These are phyloP conservation scores for Ogataea philodendri DNA, from an alignment of 805 yeast species.

Conservation along the genomic window DNA sequence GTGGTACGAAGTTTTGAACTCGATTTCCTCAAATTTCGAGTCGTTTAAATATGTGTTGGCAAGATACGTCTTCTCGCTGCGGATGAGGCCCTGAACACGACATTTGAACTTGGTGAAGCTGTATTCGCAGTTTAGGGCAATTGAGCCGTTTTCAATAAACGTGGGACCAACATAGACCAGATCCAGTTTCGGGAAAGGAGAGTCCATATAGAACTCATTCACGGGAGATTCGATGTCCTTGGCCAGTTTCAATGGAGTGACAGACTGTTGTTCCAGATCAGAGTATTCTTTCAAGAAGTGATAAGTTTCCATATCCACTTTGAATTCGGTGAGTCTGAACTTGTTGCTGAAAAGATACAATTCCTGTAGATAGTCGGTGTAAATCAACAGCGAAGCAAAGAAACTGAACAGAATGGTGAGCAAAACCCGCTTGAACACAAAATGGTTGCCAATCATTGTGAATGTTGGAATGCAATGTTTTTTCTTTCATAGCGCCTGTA, in stretches of 20 bases:
- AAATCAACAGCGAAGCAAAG: conserved; percentile 25
- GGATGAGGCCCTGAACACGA: conserved; percentile 28
- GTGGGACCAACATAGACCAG: conserved; percentile 29
- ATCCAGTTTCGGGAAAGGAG: conserved; percentile 29
- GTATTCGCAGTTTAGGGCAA: conserved; percentile 26
- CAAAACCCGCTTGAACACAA: conserved; percentile 21
- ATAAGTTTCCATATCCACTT: conserved; percentile 25
- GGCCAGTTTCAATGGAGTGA: conserved; percentile 12
- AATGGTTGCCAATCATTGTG: conserved; percentile 22
- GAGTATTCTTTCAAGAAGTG: conserved; percentile 21
- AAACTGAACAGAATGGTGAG: conserved; percentile 22
- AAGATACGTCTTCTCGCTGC: conserved; percentile 26
- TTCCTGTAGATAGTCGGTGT: conserved; percentile 31
- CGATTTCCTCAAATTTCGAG: conserved; percentile 23
- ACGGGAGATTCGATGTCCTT: conserved; percentile 6
- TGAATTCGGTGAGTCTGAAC: conserved; percentile 23
- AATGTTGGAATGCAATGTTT: conserved; percentile 1
- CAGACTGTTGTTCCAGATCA: conserved; percentile 16
- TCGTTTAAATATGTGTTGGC: conserved; percentile 25
- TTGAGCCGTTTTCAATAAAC: conserved; percentile 30
- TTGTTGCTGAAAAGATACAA: conserved; percentile 27
- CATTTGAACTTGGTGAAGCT: conserved; percentile 26
- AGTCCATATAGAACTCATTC: conserved; percentile 21
- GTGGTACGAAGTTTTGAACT: conserved; percentile 9
- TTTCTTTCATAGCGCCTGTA: conserved; percentile 6